Base-by-base conservation (phyloP, 225 moss, liverwort and hornwort species). In the Rhytidiadelphus loreus region DNA sequence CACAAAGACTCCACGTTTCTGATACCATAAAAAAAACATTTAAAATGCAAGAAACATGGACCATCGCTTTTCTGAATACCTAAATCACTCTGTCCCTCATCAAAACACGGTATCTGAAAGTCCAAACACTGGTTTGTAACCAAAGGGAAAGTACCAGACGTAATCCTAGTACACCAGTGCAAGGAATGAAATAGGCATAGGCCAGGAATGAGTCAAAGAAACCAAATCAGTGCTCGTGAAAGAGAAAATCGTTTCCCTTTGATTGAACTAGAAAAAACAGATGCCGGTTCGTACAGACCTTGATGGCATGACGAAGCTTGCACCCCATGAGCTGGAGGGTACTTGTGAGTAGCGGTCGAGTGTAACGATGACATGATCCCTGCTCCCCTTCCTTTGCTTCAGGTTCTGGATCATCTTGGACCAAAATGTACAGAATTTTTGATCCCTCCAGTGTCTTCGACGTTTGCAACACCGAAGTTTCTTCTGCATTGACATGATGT, bases 251-350 rank as follows among this genome's bases (percentile, higher is more conserved):
- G 44, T 29, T 62, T 29, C 53, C 62, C 22, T 5, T 61, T 29
- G 39, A 25, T 60, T 69, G 26, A 79, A 56, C 63, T 83, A 71
- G 37, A 80, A 63, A 23, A 56, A 80, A 58, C 37, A 83, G 56
- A 55, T 43, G 53, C 14, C 53, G 8, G 64, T 37, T 71, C 64
- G 44, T 28, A 66, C 86, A 66, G 78, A 96, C 96, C 96, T 98
- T 98, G 70, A 96, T 94, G 50, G 98, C 96, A 90, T 98, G 98
- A 23, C 98, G 98, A 87, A 97, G 92, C 87, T 98, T 98, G 93
- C 98, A 98, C 58, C 98, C 98, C 98, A 98, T 98, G 46, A 98
- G 97, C 90, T 98, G 98, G 87, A 98, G 92, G 61, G 98, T 97
- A 85, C 97, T 97, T 88, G 96, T 96, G 55, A 98, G 92, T n/a